Evolutionary conservation across 805 yeast species (phyloP), one percentile per base, ranked within the genome.

Genomic region (Candida parachauliodes): DNA sequence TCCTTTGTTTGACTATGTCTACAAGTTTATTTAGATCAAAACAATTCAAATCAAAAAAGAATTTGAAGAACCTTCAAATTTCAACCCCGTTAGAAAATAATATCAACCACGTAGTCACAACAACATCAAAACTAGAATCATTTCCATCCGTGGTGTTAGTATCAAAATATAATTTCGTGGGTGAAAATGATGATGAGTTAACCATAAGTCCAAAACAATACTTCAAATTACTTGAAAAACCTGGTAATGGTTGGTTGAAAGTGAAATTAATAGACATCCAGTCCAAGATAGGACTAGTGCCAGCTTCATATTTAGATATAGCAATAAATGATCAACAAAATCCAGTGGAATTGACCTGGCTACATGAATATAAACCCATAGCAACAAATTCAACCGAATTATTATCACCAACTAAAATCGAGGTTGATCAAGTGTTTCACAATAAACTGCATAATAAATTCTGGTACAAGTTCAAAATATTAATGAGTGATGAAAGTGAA

Each of bases 191-290:
- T 1, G 50, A 52, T 18, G 70, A 67, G 36, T 41, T 67, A 19
- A 42, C 52, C 8, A 51, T 62, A 3, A 41, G 40, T 7, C 41
- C 54, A 11, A 50, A 53, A 5, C 66, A 62, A 10, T 58, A 55
- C 42, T 47, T 65, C 24, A 57, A 57, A 39, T 44, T 65, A 10
- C 23, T 65, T 4, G 58, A 60, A 16, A 49, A 65, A 20, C 61
- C 59, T 2, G 71, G 69, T 2, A 62, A 63, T 42, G 72, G 72
- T 17, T 65, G 71, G 72, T 38, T 67, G 18, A 40, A 49, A 26
- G 71, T 66, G 3, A 57, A 57, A 39, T 40, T 45, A 14, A 41
- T 65, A 18, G 57, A 54, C 28, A 43, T 51, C 10, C 41, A 40
- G 8, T 46, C 43, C 22, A 32, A 40, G 10, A 38, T 22, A 8